Percentiles rank a stretch among this genome's conserved stretches.
These are phyloP conservation scores for Dactylella cylindrospora DNA, from an alignment of 2,329 filamentous ascomycete genomes.

Conservation along the genomic window DNA sequence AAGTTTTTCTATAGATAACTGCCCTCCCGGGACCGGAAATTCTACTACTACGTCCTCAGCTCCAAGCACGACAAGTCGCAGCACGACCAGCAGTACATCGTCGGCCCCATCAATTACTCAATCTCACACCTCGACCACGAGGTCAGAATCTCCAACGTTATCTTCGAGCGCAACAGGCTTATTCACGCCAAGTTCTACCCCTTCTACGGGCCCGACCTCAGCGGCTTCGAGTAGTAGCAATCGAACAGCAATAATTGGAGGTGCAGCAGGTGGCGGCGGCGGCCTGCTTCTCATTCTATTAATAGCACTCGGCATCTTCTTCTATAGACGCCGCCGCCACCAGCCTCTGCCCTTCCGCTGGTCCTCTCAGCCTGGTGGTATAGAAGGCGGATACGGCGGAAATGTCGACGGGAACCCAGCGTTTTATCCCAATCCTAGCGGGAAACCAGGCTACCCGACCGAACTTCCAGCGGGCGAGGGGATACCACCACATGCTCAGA, in stretches of 20 bases:
- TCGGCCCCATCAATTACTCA: not conserved
- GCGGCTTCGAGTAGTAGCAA: not conserved
- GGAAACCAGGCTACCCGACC: too few species aligned
- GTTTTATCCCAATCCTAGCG: not conserved
- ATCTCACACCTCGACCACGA: not conserved
- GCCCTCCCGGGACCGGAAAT: conserved; percentile 21
- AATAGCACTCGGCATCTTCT: not conserved
- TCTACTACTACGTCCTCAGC: not conserved
- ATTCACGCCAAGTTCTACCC: too few species aligned
- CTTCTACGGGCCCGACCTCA: too few species aligned
- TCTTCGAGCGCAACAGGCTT: not conserved
- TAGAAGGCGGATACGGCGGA: not conserved
- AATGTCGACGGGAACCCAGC: conserved; percentile 13
- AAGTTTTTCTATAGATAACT: conserved; percentile 34
- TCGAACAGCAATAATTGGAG: conserved; percentile 20
- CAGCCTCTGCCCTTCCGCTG: too few species aligned
- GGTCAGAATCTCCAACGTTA: not conserved
- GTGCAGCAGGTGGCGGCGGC: conserved; percentile 18
- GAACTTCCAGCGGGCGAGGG: too few species aligned
- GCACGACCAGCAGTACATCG: conserved; percentile 1
- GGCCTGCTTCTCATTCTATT: conserved; percentile 3
- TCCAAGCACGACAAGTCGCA: too few species aligned
- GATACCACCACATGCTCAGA: too few species aligned
- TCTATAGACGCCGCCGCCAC: too few species aligned
- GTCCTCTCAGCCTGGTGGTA: too few species aligned